Conservation (phyloP, 768 basidiomycete species). For the Trametes cinnabarina region DNA sequence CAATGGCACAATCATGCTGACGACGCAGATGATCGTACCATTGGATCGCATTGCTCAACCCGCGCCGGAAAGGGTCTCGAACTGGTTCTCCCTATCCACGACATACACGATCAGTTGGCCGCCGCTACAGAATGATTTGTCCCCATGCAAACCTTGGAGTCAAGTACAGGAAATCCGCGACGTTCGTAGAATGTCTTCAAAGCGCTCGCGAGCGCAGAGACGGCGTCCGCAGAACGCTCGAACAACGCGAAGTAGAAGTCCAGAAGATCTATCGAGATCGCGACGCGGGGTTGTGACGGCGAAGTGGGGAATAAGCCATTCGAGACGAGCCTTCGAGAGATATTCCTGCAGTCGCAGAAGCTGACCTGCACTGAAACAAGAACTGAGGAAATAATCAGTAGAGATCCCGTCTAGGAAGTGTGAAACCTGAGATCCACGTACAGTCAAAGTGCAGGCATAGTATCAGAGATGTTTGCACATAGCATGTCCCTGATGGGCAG, state of each 20-base stretch:
- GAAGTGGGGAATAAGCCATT: conserved; percentile 35
- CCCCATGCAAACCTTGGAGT: conserved; percentile 15
- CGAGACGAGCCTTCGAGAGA: conserved; percentile 27
- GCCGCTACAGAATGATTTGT: neutral
- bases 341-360: conserved; percentile 26
- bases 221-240: conserved; percentile 37
- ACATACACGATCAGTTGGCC: no score
- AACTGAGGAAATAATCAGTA: no score
- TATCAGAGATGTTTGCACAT: no score
- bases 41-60: conserved; percentile 27
- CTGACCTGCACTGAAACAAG: neutral
- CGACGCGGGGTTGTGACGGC: conserved; percentile 22
- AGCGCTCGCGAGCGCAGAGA: conserved; percentile 29
- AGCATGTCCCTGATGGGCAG: no score
- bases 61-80: conserved; percentile 33
- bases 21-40: conserved; percentile 30
- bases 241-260: conserved; percentile 36
- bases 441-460: no score
- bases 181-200: conserved; percentile 32
- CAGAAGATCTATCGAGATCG: conserved; percentile 30
- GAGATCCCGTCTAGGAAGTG: no score
- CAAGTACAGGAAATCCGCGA: conserved; percentile 25
- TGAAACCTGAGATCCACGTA: no score
- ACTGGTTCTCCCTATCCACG: conserved; percentile 23
- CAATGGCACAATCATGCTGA: conserved; percentile 17